Evolutionary conservation across 169 alveolate species (phyloP).

Genomic region (Plasmodium gonderi): DNA sequence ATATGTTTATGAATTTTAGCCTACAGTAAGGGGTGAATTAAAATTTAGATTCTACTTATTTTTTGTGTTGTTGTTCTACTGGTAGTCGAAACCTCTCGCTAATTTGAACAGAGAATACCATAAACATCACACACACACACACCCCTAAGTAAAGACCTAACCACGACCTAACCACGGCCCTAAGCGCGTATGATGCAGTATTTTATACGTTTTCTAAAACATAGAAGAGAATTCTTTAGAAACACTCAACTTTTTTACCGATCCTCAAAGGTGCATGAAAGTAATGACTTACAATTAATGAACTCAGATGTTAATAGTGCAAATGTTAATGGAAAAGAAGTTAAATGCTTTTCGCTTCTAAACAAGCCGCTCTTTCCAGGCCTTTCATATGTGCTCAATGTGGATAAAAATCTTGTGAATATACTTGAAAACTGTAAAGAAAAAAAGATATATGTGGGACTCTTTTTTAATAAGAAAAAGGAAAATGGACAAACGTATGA

Average conservation of each 20-base stretch:
- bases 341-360: slow-evolving; percentile 10
- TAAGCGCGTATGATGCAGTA: not conserved
- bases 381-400: slow-evolving; percentile 38
- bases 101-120: too few species aligned
- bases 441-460: slow-evolving; percentile 32
- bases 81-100: too few species aligned
- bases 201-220: not conserved
- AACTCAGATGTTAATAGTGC: too few species aligned
- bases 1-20: too few species aligned
- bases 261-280: not conserved
- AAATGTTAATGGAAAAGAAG: not conserved
- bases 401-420: slow-evolving; percentile 16
- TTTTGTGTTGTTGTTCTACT: too few species aligned
- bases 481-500: slow-evolving; percentile 4
- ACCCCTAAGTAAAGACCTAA: too few species aligned
- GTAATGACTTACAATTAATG: slow-evolving; percentile 18
- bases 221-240: not conserved
- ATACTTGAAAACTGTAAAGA: slow-evolving; percentile 3
- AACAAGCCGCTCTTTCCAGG: slow-evolving; percentile 73
- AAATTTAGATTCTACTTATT: too few species aligned
- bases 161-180: too few species aligned
- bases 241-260: slow-evolving; percentile 14
- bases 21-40: not conserved
- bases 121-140: too few species aligned
- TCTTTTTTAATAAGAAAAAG: slow-evolving; percentile 22